Base-by-base conservation (phyloP, 2,329 filamentous ascomycete genomes). In the Colletotrichum echinochloae region DNA sequence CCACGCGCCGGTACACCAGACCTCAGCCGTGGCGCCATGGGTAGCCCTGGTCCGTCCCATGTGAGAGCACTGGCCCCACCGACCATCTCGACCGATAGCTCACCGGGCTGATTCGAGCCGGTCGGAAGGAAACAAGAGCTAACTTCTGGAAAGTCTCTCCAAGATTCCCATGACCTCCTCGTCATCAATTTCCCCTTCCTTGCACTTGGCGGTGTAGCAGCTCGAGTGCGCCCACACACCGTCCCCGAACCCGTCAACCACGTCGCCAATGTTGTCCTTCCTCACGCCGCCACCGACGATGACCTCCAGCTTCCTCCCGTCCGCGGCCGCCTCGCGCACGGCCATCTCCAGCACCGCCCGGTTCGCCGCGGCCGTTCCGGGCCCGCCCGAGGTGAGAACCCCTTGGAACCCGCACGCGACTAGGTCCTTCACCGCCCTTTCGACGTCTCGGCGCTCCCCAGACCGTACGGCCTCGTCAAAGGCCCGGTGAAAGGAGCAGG, bases 401-500 rank as follows among this genome's bases (percentile, higher is more conserved):
- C 81, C 86, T 2, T 80, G 77, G 73, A 90, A 88, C 12, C 87
- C 86, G 60, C 84, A 83, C 4, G 18, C 59, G 0, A 74, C 73
- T 16, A 89, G 74, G 8, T 76, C 75, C 5, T 77, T 74, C 35
- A 88, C 75, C 1, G 78, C 78, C 2, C 35, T 37, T 52, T 57
- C 48, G n/a, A 64, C 52, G 26, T 49, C 46, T 75, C 77, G 49
- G 12, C 8, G 74, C 11, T 66, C 60, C 55, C 74, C 56, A 12
- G 69, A 60, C 6, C 71, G 77, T 3, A 86, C 74, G 14, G 88
- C 78, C 23, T 81, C 79, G 74, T 90, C 88, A 68, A 88, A 88
- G 2, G 88, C 88, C 20, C 88, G 83, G 76, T 89, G 87, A 72
- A 89, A 86, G n/a, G 87, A 82, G 72, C 84, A 85, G 20, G 76